Percentiles rank a stretch among this genome's conserved stretches.
phyloP scores from a whole-genome alignment of 176 grass and related monocot species.

The barley (Hordeum vulgare) region MorexV3_pseudomolecules_assembly NC_058519.1:532814789-532815288 shows the following conservation, averaged over 20 bases:
- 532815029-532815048: neutral
- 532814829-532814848: neutral
- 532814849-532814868: slow-evolving; percentile 36
- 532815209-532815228: neutral
- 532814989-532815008: neutral
- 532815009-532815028: neutral
- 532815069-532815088: neutral
- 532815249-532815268: neutral
- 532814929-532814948: neutral
- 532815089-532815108: neutral
- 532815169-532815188: neutral
- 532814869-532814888: neutral
- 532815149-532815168: neutral
- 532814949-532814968: neutral
- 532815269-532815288: neutral
- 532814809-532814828: neutral
- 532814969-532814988: neutral
- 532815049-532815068: slow-evolving; percentile 13
- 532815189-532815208: neutral
- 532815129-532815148: neutral
- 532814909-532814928: slow-evolving; percentile 1
- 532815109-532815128: neutral
- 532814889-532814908: neutral
- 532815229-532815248: neutral
- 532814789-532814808: neutral